Conservation (phyloP, 805 yeast genomes). For the Saturnispora zaruensis region DNA sequence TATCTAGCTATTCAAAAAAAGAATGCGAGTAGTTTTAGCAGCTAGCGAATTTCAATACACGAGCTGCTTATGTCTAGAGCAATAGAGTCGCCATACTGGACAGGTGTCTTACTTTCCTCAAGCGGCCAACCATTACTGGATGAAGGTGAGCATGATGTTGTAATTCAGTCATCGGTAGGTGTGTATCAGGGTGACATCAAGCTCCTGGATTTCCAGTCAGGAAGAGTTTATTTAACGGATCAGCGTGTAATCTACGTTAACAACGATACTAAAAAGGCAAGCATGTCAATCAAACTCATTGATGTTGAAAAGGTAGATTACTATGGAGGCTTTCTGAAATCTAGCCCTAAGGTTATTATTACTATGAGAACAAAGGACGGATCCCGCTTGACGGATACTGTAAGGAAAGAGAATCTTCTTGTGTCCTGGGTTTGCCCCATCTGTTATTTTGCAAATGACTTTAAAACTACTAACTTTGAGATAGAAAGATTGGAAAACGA, state of each 20-base stretch:
- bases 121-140: slow-evolving; percentile 27
- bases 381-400: neutral
- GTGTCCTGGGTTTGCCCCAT: slow-evolving; percentile 80
- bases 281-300: slow-evolving; percentile 14
- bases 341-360: slow-evolving; percentile 66
- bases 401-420: slow-evolving; percentile 5
- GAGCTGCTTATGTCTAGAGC: neutral
- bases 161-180: slow-evolving; percentile 53
- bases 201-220: slow-evolving; percentile 55
- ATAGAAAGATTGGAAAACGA: slow-evolving; percentile 8
- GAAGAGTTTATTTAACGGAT: slow-evolving; percentile 71
- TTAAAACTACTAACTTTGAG: slow-evolving; percentile 21
- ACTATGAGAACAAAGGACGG: slow-evolving; percentile 10
- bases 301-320: slow-evolving; percentile 18
- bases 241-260: slow-evolving; percentile 64
- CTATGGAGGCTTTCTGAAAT: slow-evolving; percentile 53
- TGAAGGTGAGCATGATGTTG: slow-evolving; percentile 39
- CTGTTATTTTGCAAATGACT: slow-evolving; percentile 60
- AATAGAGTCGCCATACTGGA: slow-evolving; percentile 18
- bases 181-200: slow-evolving; percentile 71
- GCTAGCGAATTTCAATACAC: neutral
- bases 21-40: neutral
- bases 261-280: slow-evolving; percentile 2
- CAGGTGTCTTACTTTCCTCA: slow-evolving; percentile 17
- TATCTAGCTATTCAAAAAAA: neutral